Evolutionary conservation across 2,329 filamentous ascomycete genomes (phyloP).

Genomic region (Elsinoe necatrix): DNA sequence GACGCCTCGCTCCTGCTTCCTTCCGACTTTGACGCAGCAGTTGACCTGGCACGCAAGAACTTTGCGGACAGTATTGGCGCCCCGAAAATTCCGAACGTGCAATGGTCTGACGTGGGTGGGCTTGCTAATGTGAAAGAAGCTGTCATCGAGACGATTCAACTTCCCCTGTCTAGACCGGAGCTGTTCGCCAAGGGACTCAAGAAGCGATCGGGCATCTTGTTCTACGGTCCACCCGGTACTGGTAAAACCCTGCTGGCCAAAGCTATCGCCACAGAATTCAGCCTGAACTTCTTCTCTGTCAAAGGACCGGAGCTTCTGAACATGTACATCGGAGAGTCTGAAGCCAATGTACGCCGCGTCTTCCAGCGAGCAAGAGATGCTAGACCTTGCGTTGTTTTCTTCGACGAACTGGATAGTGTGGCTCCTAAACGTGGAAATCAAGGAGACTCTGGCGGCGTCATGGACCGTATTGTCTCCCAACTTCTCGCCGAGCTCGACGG

Average conservation of each 20-base stretch:
- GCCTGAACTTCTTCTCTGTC: slow-evolving; percentile 88
- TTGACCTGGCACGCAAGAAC: slow-evolving; percentile 92
- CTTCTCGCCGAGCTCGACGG: slow-evolving; percentile 90
- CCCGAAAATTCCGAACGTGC: slow-evolving; percentile 94
- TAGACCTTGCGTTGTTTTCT: slow-evolving; percentile 82
- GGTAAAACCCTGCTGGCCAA: slow-evolving; percentile 90
- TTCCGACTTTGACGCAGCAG: slow-evolving; percentile 80
- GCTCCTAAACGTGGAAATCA: slow-evolving; percentile 95
- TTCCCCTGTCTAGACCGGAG: slow-evolving; percentile 83
- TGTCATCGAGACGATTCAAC: slow-evolving; percentile 92
- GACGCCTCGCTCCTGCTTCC: slow-evolving; percentile 68
- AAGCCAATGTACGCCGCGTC: slow-evolving; percentile 81
- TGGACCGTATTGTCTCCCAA: slow-evolving; percentile 96
- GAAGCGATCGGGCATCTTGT: slow-evolving; percentile 87
- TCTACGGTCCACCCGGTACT: slow-evolving; percentile 84
- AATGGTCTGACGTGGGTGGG: slow-evolving; percentile 92
- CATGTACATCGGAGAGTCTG: slow-evolving; percentile 94
- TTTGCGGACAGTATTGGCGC: slow-evolving; percentile 96
- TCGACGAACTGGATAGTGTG: slow-evolving; percentile 86
- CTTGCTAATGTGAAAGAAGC: slow-evolving; percentile 91
- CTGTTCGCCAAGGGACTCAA: slow-evolving; percentile 97
- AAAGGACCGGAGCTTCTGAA: slow-evolving; percentile 87
- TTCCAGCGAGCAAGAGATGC: slow-evolving; percentile 83
- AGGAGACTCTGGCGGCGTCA: slow-evolving; percentile 92
- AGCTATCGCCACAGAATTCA: slow-evolving; percentile 88